Evolutionary conservation across 257 asterid genomes (phyloP), one percentile per base, ranked within the genome.

Genomic region (Penstemon davidsonii): DNA sequence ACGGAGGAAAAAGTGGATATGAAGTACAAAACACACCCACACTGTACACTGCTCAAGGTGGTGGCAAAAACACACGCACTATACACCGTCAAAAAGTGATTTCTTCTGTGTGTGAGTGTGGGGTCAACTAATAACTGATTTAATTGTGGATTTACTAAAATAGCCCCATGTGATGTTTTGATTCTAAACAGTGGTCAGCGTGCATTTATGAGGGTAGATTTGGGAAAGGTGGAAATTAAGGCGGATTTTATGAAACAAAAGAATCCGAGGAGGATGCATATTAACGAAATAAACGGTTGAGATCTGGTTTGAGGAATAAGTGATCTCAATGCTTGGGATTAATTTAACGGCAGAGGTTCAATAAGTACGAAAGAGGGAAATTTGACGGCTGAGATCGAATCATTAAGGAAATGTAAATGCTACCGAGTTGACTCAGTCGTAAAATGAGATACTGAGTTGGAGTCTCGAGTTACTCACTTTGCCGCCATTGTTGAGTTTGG

Each of bases 401-500:
- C 2, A 25, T 49, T 41, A 64, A n/a, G 45, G 60, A 33, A 54
- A 36, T 68, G 55, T 10, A 64, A 59, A 51, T 40, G 46, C n/a
- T 4, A 79, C 67, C 15, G 81, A 69, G 83, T 75, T 63, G 72
- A 77, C 79, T 68, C 75, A 55, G 66, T 19, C n/a, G 4, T 47
- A 40, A 50, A 49, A 25, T 25, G 33, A 25, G 33, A 25, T 25
- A 25, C 33, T 1, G 33, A 25, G 33, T 25, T 25, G 33, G 33
- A 25, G 33, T 25, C 33, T 25, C 33, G 33, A 25, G 33, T 39
- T 44, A 78, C 79, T 66, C 69, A 89, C 96, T 80, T 83, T 47
- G 75, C 77, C 74, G 83, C 88, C 89, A 74, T 71, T 77, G 87
- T 75, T 60, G 85, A 70, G 82, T 83, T 88, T 53, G 70, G 41